phyloP scores from a whole-genome alignment of 129 eudicot genomes.

The Oenanthe sinensis region DNA sequence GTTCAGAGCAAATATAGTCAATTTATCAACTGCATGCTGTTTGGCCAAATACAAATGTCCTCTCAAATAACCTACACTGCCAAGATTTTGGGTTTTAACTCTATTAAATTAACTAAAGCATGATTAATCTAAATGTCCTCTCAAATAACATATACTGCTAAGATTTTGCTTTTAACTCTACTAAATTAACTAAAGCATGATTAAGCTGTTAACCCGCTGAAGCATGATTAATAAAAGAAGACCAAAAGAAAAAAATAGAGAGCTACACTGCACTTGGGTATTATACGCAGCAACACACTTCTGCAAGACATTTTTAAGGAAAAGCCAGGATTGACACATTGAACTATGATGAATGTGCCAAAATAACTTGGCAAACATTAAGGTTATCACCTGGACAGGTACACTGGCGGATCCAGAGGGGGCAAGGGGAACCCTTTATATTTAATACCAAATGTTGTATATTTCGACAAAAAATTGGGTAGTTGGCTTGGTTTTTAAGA shows the following conservation, averaged over 20 bases:
- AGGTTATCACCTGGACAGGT: not conserved
- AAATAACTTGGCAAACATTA: not conserved
- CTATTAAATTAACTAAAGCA: not conserved
- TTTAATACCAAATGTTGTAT: not conserved
- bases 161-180: not conserved
- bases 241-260: not conserved
- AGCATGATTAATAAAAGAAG: not conserved
- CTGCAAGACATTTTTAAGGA: not conserved
- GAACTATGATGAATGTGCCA: not conserved
- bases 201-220: not conserved
- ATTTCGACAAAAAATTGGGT: not conserved
- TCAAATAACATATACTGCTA: not conserved
- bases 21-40: not conserved
- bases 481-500: not conserved
- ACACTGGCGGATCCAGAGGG: not conserved
- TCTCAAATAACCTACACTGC: not conserved
- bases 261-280: not conserved
- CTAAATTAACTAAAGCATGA: not conserved
- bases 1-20: conserved; percentile 9
- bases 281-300: not conserved
- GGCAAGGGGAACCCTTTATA: not conserved
- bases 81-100: not conserved
- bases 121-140: not conserved
- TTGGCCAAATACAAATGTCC: not conserved
- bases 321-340: not conserved